phyloP scores from a whole-genome alignment of 768 basidiomycete species.

The Pleurotus ostreatus region DNA sequence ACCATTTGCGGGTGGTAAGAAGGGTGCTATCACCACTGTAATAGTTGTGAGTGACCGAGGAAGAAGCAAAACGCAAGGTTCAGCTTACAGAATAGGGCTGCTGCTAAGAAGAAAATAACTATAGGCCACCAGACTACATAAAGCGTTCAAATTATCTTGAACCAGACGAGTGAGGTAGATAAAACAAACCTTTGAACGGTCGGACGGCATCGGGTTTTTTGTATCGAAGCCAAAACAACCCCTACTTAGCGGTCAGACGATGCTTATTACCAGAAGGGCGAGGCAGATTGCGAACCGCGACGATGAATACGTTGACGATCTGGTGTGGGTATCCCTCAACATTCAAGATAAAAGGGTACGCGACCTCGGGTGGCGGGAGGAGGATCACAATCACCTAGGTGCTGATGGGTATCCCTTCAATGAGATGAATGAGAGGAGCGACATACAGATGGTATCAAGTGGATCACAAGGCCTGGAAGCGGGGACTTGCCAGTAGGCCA shows the following conservation, averaged over 20 bases:
- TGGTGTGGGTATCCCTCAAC: constrained; percentile 50
- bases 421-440: not conserved
- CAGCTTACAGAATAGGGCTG: constrained; percentile 44
- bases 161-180: no score
- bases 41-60: not conserved
- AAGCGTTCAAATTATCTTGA: not conserved
- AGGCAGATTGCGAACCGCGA: constrained; percentile 34
- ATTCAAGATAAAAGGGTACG: constrained; percentile 60
- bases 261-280: not conserved
- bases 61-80: not conserved
- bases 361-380: constrained; percentile 47
- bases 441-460: constrained; percentile 48
- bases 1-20: constrained; percentile 47
- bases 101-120: constrained; percentile 51
- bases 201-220: constrained; percentile 39
- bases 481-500: constrained; percentile 59
- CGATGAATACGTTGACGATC: constrained; percentile 53
- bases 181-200: constrained; percentile 46
- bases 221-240: constrained; percentile 55
- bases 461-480: constrained; percentile 50
- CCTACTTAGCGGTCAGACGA: constrained; percentile 22
- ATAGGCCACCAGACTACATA: constrained; percentile 49
- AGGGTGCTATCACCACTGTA: constrained; percentile 53
- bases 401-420: not conserved
- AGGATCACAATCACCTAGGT: constrained; percentile 46